phyloP scores from a whole-genome alignment of 768 basidiomycete species.

The Tulasnella sp. region DNA sequence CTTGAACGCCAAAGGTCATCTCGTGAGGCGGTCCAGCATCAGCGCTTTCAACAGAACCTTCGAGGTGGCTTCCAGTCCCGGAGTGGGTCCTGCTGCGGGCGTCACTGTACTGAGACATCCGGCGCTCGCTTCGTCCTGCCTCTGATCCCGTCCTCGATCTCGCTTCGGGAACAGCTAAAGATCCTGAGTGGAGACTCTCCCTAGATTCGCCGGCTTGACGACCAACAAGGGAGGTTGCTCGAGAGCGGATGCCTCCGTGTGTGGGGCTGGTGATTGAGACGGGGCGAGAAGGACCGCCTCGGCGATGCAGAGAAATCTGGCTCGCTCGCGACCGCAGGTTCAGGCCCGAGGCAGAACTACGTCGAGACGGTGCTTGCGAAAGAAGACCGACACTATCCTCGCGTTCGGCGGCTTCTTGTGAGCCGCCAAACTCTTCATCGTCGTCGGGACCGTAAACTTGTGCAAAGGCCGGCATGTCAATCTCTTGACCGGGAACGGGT shows the following conservation, averaged over 20 bases:
- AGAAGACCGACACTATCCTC: conserved; percentile 18
- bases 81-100: conserved; percentile 8
- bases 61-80: neutral
- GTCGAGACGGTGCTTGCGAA: neutral
- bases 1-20: conserved; percentile 10
- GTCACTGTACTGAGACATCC: neutral
- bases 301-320: neutral
- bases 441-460: conserved; percentile 4
- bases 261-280: neutral
- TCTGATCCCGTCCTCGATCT: conserved; percentile 9
- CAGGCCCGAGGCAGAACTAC: neutral
- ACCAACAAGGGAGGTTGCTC: neutral
- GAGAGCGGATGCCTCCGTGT: neutral
- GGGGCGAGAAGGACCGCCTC: neutral
- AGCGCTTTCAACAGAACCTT: neutral
- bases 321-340: neutral
- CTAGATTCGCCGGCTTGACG: neutral
- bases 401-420: conserved; percentile 13
- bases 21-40: neutral
- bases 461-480: conserved; percentile 6
- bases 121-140: neutral
- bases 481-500: neutral
- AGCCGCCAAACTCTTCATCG: conserved; percentile 4
- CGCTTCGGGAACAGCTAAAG: neutral
- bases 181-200: neutral